Evolutionary conservation across 2,329 filamentous ascomycete genomes (phyloP), one percentile per base, ranked within the genome.

Genomic region (Ascocoryne sarcoides): DNA sequence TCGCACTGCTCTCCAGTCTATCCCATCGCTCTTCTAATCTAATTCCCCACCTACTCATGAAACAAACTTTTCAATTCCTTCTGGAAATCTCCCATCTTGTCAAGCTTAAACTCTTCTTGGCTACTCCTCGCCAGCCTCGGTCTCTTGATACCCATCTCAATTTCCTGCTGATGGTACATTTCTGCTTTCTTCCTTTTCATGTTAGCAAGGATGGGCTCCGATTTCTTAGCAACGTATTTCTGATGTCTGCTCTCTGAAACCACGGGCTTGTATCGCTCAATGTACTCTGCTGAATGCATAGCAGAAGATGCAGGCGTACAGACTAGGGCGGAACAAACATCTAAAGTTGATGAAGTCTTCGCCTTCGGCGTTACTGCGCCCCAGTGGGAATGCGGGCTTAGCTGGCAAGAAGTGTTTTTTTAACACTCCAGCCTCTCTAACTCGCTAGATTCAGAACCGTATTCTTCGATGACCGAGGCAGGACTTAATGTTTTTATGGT

Each of bases 11-110:
- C n/a, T n/a, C n/a, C n/a, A n/a, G n/a, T n/a, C n/a, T n/a, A n/a
- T n/a, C n/a, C n/a, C n/a, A n/a, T n/a, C n/a, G n/a, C n/a, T n/a
- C n/a, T n/a, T n/a, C n/a, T n/a, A n/a, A n/a, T n/a, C n/a, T n/a
- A 26, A 7, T 12, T 26, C 23, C 7, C 23, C 7, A 12, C 12
- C 23, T 53, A 43, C 16, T 48, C 43, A 35, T 36, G 33, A 44
- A 53, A 55, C 37, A 54, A 44, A 23, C 31, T 39, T 17, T 33
- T 50, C 41, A 53, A 39, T 18, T 56, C 52, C 33, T 30, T 49
- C 18, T 51, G 45, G 36, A 54, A 42, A 10, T 50, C 40, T 26
- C 50, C 39, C 10, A 39, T 48, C 14, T 21, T 44, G 17, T 50
- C 39, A 30, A 46, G 19, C 1, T 32, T 36, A 23, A 14, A 37